Percentiles rank a stretch among this genome's conserved stretches.
phyloP scores from a whole-genome alignment of 2,329 filamentous ascomycete species.

The Trichoderma sp. region DNA sequence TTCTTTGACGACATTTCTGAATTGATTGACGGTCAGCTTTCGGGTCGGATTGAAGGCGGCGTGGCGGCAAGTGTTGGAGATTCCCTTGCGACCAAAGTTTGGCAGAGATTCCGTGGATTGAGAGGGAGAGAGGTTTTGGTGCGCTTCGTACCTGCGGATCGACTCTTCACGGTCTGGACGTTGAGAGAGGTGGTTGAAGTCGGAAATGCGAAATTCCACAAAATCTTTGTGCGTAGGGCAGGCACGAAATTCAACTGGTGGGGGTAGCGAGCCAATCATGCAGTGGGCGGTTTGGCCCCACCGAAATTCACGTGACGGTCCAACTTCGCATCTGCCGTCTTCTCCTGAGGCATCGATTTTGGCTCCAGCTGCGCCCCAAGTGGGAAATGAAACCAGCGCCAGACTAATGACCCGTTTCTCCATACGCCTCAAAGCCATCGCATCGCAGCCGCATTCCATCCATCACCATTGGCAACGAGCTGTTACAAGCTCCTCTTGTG shows the following conservation, averaged over 20 bases:
- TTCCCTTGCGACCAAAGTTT: slow-evolving; percentile 8
- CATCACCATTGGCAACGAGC: slow-evolving; percentile 21
- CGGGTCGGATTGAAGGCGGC: background rate
- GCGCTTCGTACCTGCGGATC: slow-evolving; percentile 45
- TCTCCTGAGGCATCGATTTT: slow-evolving; percentile 16
- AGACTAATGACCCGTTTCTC: slow-evolving; percentile 21
- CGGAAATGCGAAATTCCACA: slow-evolving; percentile 41
- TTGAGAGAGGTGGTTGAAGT: slow-evolving; percentile 41
- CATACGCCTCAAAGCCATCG: slow-evolving; percentile 12
- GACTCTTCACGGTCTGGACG: slow-evolving; percentile 43
- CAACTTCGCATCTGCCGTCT: slow-evolving; percentile 14
- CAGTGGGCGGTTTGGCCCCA: slow-evolving; percentile 13
- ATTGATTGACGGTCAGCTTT: slow-evolving; percentile 30
- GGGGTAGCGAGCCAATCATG: slow-evolving; percentile 42
- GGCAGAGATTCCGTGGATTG: slow-evolving; percentile 17
- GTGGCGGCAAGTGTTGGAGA: background rate
- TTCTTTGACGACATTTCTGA: slow-evolving; percentile 49
- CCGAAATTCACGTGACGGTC: slow-evolving; percentile 29
- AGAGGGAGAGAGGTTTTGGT: slow-evolving; percentile 24
- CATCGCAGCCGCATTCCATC: slow-evolving; percentile 27
- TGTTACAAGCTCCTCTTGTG: slow-evolving; percentile 26
- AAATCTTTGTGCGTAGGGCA: slow-evolving; percentile 48
- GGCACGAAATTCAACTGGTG: slow-evolving; percentile 38
- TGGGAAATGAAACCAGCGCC: slow-evolving; percentile 18
- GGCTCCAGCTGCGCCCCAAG: slow-evolving; percentile 9